Conservation (phyloP, 2,329 filamentous ascomycete genomes). For the Xenoacremonium recifei region DNA sequence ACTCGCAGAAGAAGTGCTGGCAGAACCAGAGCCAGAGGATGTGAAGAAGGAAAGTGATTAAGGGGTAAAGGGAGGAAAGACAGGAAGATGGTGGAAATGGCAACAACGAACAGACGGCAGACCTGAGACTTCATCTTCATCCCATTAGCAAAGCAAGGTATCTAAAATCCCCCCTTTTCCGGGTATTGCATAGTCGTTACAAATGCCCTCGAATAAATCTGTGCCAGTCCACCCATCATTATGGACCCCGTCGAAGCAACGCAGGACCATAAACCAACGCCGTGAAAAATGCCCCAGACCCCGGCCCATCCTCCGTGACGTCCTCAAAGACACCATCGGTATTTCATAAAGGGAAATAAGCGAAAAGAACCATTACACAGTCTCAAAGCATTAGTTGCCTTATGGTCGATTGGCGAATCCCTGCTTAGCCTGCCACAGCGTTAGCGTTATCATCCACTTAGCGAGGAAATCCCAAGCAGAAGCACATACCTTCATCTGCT, state of each 20-base stretch:
- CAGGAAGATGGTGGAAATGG: too few species aligned
- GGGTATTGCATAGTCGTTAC: conserved; percentile 21
- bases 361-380: conserved; percentile 23
- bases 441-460: conserved; percentile 3
- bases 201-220: not conserved
- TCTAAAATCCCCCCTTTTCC: conserved; percentile 17
- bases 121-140: conserved; percentile 20
- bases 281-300: conserved; percentile 27
- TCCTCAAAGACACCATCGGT: too few species aligned
- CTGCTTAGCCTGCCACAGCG: conserved; percentile 44
- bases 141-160: conserved; percentile 27
- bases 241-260: conserved; percentile 18
- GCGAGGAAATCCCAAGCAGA: not conserved
- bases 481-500: conserved; percentile 86
- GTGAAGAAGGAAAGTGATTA: not conserved
- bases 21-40: conserved; percentile 1
- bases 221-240: not conserved
- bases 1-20: conserved; percentile 18
- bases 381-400: conserved; percentile 2
- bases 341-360: too few species aligned
- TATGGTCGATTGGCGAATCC: conserved; percentile 43
- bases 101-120: too few species aligned
- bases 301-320: too few species aligned
- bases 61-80: too few species aligned
- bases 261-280: conserved; percentile 27